These are phyloP conservation scores for Tetradesmus obliquus DNA, from an alignment of 139 green algal species.

Conservation along the genomic window DNA sequence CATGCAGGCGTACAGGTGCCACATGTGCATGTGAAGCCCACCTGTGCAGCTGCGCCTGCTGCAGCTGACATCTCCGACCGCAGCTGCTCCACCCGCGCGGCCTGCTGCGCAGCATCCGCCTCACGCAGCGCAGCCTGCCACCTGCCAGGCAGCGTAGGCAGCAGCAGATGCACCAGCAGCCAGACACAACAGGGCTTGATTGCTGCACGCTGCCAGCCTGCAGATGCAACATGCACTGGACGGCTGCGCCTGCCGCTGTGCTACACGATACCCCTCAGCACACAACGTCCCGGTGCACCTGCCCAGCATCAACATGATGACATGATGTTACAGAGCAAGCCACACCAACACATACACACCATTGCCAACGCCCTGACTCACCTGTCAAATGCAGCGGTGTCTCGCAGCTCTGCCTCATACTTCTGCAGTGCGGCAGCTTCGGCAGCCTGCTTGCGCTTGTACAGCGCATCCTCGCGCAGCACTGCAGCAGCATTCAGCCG, in stretches of 20 bases:
- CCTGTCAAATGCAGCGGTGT: conserved; percentile 66
- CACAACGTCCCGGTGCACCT: no score
- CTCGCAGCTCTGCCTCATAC: conserved; percentile 80
- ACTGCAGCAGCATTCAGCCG: conserved; percentile 82
- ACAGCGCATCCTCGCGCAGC: conserved; percentile 83
- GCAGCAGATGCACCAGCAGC: conserved; percentile 55
- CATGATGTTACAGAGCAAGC: neutral
- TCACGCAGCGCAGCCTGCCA: conserved; percentile 63
- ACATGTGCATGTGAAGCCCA: neutral
- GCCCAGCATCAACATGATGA: neutral
- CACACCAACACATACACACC: neutral
- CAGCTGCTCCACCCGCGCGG: conserved; percentile 61
- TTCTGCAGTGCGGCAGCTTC: conserved; percentile 70
- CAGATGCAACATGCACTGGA: neutral
- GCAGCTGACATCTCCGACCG: conserved; percentile 63
- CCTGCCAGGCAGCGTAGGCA: conserved; percentile 52
- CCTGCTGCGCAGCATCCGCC: conserved; percentile 60
- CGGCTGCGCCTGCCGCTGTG: neutral
- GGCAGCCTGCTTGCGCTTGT: conserved; percentile 77
- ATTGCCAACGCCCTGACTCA: conserved; percentile 33
- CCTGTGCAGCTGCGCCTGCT: conserved; percentile 20
- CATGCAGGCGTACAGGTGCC: no score
- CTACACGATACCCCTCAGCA: neutral
- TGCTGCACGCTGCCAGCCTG: neutral
- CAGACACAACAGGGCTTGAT: neutral